Percentiles rank a stretch among this genome's conserved stretches.
phyloP scores from a whole-genome alignment of 805 yeast species.

The Suhomyces sp. region DNA sequence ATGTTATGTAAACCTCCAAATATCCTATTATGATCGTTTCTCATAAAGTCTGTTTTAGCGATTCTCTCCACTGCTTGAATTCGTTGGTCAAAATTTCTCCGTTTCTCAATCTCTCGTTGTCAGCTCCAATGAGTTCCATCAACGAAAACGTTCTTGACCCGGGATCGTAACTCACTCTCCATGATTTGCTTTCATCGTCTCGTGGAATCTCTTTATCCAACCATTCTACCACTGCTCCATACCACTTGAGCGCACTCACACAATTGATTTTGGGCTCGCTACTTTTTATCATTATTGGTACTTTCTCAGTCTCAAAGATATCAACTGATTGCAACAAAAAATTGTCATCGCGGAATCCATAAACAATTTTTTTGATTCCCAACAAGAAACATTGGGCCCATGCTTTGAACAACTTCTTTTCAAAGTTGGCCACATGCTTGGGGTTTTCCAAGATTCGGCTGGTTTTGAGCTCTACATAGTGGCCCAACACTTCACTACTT shows the following conservation, averaged over 20 bases:
- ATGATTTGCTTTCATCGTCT: constrained; percentile 48
- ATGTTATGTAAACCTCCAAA: background rate
- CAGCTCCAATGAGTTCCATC: constrained; percentile 41
- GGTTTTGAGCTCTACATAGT: constrained; percentile 86
- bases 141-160: constrained; percentile 52
- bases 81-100: constrained; percentile 24
- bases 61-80: constrained; percentile 34
- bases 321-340: constrained; percentile 67
- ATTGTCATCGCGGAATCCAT: constrained; percentile 82
- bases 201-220: constrained; percentile 49
- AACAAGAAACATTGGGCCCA: constrained; percentile 94
- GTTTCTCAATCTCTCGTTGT: constrained; percentile 17
- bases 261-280: constrained; percentile 61
- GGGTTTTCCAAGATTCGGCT: constrained; percentile 53
- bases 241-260: constrained; percentile 77
- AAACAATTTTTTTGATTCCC: constrained; percentile 77
- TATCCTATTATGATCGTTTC: background rate
- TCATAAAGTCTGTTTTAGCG: background rate
- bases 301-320: constrained; percentile 69
- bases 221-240: constrained; percentile 84
- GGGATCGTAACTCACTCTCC: constrained; percentile 57
- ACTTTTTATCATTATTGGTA: constrained; percentile 66
- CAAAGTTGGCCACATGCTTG: constrained; percentile 62
- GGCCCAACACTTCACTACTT: constrained; percentile 52
- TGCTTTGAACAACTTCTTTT: constrained; percentile 68